phyloP scores from a whole-genome alignment of 306 rosid species.

The Glycine tomentella region DNA sequence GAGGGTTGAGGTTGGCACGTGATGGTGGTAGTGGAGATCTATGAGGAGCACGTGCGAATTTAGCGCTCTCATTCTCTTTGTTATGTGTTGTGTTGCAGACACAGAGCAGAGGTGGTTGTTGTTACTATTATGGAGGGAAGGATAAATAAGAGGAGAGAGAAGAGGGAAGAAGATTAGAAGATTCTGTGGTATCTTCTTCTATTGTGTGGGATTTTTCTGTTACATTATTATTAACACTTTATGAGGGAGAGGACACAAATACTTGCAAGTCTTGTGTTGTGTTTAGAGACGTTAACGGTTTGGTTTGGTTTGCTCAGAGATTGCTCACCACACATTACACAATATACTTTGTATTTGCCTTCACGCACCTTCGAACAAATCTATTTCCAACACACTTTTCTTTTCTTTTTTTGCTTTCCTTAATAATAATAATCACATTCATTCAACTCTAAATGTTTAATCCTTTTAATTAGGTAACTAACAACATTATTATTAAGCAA shows the following conservation, averaged over 20 bases:
- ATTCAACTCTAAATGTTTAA: background rate
- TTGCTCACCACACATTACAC: too few species aligned
- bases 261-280: too few species aligned
- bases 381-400: background rate
- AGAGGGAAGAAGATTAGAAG: constrained; percentile 76
- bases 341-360: constrained; percentile 9
- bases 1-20: constrained; percentile 61
- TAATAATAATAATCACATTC: background rate
- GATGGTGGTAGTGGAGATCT: constrained; percentile 66
- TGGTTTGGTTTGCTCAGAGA: too few species aligned
- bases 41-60: constrained; percentile 71
- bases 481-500: too few species aligned
- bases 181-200: constrained; percentile 71
- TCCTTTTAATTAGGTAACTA: too few species aligned
- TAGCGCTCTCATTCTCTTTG: constrained; percentile 58
- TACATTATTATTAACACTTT: too few species aligned
- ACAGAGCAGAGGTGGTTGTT: background rate
- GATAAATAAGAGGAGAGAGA: constrained; percentile 46
- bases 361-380: constrained; percentile 38
- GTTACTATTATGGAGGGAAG: background rate
- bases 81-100: background rate
- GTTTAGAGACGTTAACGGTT: too few species aligned
- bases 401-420: background rate
- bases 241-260: too few species aligned
- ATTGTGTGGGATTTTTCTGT: constrained; percentile 44